phyloP scores from a whole-genome alignment of 176 grass and related monocot species.

The Calamus simplicifolius region DNA sequence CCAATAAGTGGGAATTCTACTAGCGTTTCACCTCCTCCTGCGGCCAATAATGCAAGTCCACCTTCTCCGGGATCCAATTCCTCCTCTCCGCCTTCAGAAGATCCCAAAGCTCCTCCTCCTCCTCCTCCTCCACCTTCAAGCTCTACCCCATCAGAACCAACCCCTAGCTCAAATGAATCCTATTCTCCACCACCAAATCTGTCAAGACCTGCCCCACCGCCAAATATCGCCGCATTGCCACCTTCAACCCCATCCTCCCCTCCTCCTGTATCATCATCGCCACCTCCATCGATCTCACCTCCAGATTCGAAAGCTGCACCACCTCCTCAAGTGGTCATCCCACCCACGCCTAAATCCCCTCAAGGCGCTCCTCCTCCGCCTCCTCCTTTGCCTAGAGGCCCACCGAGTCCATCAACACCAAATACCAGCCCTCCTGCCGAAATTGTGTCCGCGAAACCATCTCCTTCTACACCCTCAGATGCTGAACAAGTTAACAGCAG shows the following conservation, averaged over 20 bases:
- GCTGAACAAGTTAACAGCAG: too few species aligned
- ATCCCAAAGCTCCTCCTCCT: not conserved
- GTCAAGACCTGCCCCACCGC: not conserved
- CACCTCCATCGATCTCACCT: not conserved
- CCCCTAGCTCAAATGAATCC: too few species aligned
- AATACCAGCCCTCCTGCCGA: not conserved
- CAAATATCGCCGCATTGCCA: not conserved
- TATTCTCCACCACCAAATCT: not conserved
- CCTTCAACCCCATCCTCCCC: not conserved
- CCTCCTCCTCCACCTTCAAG: not conserved
- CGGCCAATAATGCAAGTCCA: too few species aligned
- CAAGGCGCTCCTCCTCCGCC: not conserved
- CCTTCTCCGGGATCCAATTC: too few species aligned
- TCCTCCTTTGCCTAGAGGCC: not conserved
- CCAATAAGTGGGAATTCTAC: too few species aligned
- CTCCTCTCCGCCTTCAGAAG: too few species aligned
- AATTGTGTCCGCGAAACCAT: not conserved
- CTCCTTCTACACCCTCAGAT: not conserved
- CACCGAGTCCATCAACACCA: constrained; percentile 1
- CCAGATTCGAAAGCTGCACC: not conserved
- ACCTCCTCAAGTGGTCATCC: not conserved
- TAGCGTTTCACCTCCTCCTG: too few species aligned
- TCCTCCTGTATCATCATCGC: not conserved
- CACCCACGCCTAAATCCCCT: not conserved
- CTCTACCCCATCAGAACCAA: not conserved